Conservation (phyloP, 2,329 filamentous ascomycete genomes). For the Colletotrichum euphorbiae region DNA sequence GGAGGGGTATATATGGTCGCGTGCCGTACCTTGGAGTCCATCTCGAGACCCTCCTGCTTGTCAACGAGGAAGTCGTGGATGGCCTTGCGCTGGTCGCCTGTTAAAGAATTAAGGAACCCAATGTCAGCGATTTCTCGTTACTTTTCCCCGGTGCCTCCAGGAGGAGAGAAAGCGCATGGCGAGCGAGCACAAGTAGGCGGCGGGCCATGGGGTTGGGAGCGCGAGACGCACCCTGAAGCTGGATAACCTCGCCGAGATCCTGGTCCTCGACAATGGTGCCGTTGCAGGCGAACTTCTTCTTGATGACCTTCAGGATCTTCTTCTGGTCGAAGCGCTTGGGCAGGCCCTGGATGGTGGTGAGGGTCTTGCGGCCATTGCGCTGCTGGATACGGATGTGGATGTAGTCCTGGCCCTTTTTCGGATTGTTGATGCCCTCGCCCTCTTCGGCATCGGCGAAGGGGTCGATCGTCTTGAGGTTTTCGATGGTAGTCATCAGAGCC, state of each 20-base stretch:
- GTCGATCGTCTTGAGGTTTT: slow-evolving; percentile 42
- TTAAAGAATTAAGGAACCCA: not conserved
- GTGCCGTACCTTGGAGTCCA: slow-evolving; percentile 74
- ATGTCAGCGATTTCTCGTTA: not conserved
- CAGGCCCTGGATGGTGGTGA: slow-evolving; percentile 99
- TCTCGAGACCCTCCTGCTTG: slow-evolving; percentile 86
- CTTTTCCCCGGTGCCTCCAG: too few species aligned
- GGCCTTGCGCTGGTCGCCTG: slow-evolving; percentile 90
- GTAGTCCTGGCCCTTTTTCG: slow-evolving; percentile 41
- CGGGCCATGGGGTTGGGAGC: not conserved
- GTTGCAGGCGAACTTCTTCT: slow-evolving; percentile 77
- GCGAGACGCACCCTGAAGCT: slow-evolving; percentile 37
- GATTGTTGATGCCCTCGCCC: slow-evolving; percentile 39
- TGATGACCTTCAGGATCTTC: slow-evolving; percentile 99
- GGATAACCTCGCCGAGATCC: slow-evolving; percentile 41
- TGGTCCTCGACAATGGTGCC: slow-evolving; percentile 41
- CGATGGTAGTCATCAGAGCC: slow-evolving; percentile 42
- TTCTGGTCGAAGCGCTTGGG: slow-evolving; percentile 99
- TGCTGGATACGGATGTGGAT: slow-evolving; percentile 42
- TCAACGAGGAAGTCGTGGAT: slow-evolving; percentile 90
- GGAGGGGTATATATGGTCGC: not conserved
- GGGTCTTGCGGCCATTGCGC: slow-evolving; percentile 88
- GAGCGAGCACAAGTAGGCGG: too few species aligned
- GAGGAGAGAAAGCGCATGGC: too few species aligned
- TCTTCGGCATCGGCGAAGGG: slow-evolving; percentile 42